Conservation (phyloP, 116 monocot species). For the Cymodocea nodosa region DNA sequence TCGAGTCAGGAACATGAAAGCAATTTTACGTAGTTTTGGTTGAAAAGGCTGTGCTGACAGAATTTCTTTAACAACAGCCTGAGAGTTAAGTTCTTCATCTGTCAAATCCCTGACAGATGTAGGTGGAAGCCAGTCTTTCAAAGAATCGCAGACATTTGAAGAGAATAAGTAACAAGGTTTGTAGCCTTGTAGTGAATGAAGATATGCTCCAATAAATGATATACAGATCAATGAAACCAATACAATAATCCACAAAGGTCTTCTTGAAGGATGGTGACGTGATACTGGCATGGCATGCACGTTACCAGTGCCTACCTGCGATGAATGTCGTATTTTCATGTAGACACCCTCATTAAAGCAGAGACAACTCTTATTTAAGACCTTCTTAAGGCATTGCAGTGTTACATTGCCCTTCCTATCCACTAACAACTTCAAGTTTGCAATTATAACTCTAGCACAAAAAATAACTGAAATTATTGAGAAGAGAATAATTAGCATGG, state of each 20-base stretch:
- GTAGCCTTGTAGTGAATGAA: slow-evolving; percentile 42
- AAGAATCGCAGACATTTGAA: slow-evolving; percentile 50
- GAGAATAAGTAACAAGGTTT: slow-evolving; percentile 65
- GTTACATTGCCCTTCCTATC: too few species aligned
- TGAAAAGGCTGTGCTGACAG: slow-evolving; percentile 29
- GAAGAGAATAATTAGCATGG: too few species aligned
- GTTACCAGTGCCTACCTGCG: slow-evolving; percentile 31
- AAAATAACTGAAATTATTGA: too few species aligned
- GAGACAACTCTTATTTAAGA: neutral
- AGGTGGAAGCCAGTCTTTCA: slow-evolving; percentile 83
- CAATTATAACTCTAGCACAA: too few species aligned
- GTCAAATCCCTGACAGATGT: slow-evolving; percentile 28
- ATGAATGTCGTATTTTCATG: slow-evolving; percentile 37
- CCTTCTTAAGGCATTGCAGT: neutral
- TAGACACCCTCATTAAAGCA: slow-evolving; percentile 10
- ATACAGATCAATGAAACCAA: slow-evolving; percentile 53
- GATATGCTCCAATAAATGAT: slow-evolving; percentile 56
- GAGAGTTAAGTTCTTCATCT: slow-evolving; percentile 71
- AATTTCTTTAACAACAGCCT: slow-evolving; percentile 52
- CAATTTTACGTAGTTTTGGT: slow-evolving; percentile 56
- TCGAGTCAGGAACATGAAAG: slow-evolving; percentile 91
- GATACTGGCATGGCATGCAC: slow-evolving; percentile 24
- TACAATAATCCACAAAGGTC: slow-evolving; percentile 69
- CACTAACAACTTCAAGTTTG: too few species aligned
- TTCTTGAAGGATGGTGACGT: slow-evolving; percentile 46